Conservation (phyloP, 495 filamentous ascomycete species). For the Aspergillus steynii region DNA sequence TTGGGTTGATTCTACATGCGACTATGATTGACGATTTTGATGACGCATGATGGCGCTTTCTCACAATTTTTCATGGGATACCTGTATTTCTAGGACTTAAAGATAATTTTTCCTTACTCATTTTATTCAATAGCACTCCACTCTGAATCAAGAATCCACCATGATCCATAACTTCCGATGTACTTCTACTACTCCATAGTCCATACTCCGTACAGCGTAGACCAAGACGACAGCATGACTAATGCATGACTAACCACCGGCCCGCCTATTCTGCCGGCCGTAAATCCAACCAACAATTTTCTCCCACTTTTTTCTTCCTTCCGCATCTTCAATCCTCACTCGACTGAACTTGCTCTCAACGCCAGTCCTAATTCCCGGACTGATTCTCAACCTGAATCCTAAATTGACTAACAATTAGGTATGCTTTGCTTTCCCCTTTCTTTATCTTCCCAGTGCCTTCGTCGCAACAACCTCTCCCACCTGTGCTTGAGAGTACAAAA, state of each 20-base stretch:
- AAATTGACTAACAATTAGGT: neutral
- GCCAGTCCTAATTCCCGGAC: neutral
- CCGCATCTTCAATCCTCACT: neutral
- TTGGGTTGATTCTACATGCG: neutral
- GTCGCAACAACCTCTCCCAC: neutral
- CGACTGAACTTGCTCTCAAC: slow-evolving; percentile 1
- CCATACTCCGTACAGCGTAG: too few relatives aligned
- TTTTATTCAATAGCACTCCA: neutral
- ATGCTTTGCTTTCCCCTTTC: neutral
- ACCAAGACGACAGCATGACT: too few relatives aligned
- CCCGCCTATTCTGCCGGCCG: slow-evolving; percentile 6
- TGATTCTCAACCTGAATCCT: neutral
- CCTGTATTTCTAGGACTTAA: neutral
- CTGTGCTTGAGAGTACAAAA: neutral
- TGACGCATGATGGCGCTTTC: neutral
- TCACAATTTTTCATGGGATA: neutral
- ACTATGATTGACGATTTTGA: neutral
- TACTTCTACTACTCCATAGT: too few relatives aligned
- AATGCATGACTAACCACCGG: slow-evolving; percentile 5
- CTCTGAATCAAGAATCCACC: neutral
- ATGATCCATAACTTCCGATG: neutral
- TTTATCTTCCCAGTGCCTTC: neutral
- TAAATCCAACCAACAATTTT: slow-evolving; percentile 9
- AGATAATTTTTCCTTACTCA: neutral
- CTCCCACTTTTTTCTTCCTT: neutral